Conservation (phyloP, 2,329 filamentous ascomycete species). For the Metarhizium guizhouense region DNA sequence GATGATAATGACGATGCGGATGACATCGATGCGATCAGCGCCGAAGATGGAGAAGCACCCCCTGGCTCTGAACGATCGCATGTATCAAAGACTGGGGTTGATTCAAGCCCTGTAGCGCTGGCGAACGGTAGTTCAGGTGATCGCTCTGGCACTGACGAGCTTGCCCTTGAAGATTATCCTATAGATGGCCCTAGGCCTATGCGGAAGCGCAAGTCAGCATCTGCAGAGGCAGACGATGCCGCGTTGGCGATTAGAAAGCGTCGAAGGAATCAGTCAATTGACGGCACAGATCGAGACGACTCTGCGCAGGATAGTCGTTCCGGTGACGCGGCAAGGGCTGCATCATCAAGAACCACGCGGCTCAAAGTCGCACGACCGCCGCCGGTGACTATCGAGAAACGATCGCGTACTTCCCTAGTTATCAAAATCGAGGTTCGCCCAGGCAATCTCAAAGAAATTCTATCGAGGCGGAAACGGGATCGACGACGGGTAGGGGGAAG, state of each 20-base stretch:
- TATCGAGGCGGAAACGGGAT: conserved; percentile 25
- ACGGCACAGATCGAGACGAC: conserved; percentile 26
- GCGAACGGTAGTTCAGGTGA: conserved; percentile 21
- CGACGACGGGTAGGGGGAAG: conserved; percentile 16
- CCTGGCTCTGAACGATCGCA: conserved; percentile 19
- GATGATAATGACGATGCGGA: conserved; percentile 22
- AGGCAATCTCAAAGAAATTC: conserved; percentile 28
- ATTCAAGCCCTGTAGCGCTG: conserved; percentile 22
- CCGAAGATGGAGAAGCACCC: conserved; percentile 13
- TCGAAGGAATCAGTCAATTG: conserved; percentile 38
- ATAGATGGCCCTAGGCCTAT: conserved; percentile 70
- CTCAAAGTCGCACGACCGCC: conserved; percentile 35
- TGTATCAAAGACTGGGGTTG: conserved; percentile 31
- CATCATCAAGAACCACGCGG: conserved; percentile 48
- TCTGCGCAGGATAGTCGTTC: conserved; percentile 20
- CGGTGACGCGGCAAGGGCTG: conserved; percentile 16
- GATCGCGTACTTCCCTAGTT: conserved; percentile 24
- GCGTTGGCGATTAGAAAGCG: conserved; percentile 44
- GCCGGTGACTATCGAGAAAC: conserved; percentile 32
- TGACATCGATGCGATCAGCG: conserved; percentile 16
- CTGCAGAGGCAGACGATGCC: conserved; percentile 52
- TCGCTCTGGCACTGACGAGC: conserved; percentile 68
- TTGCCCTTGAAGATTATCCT: conserved; percentile 63
- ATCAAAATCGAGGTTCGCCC: conserved; percentile 27
- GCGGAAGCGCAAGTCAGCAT: conserved; percentile 77